These are phyloP conservation scores for Lactifluus rugatus DNA, from an alignment of 768 basidiomycete genomes.

Conservation along the genomic window DNA sequence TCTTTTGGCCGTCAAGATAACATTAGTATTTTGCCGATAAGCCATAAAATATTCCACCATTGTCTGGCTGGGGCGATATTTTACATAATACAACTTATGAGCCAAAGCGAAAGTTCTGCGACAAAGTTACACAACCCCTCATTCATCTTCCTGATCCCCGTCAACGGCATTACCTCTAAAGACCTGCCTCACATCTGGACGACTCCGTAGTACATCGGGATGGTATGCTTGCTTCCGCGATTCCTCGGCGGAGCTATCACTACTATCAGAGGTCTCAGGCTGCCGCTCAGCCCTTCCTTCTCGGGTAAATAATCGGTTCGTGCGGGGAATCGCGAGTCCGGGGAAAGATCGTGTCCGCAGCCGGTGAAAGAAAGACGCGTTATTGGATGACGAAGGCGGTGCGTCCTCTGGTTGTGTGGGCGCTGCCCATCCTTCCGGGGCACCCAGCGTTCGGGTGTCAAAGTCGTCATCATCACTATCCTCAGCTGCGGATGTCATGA, in stretches of 20 bases:
- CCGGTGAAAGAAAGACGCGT: slow-evolving; percentile 14
- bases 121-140: slow-evolving; percentile 1
- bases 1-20: neutral
- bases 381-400: neutral
- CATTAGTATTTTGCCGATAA: too few species aligned
- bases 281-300: neutral
- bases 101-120: neutral
- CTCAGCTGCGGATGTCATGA: neutral
- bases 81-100: neutral
- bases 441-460: slow-evolving; percentile 7
- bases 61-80: too few species aligned
- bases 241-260: slow-evolving; percentile 15
- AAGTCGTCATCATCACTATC: slow-evolving; percentile 21
- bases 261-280: slow-evolving; percentile 12
- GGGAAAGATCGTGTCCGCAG: slow-evolving; percentile 19
- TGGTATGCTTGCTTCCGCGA: neutral
- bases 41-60: too few species aligned
- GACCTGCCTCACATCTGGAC: slow-evolving; percentile 12
- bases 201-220: slow-evolving; percentile 2
- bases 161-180: slow-evolving; percentile 5
- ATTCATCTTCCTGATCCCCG: slow-evolving; percentile 13
- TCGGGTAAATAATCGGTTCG: neutral
- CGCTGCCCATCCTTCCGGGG: slow-evolving; percentile 8
- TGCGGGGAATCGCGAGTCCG: slow-evolving; percentile 7
- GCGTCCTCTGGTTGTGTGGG: neutral